phyloP scores from a whole-genome alignment of 768 basidiomycete genomes.

The Psilocybe subaeruginosa region DNA sequence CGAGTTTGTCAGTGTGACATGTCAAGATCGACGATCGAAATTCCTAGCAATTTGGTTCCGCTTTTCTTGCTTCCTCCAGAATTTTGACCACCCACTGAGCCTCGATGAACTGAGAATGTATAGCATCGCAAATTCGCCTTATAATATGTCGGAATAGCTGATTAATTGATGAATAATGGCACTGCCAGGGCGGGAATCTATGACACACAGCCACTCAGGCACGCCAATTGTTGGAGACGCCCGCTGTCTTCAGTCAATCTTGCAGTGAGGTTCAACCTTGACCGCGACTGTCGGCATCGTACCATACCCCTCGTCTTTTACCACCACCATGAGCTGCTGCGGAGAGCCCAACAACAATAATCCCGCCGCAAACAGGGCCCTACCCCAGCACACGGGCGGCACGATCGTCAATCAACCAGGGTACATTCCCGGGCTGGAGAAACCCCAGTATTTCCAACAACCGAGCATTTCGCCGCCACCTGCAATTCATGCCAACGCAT shows the following conservation, averaged over 20 bases:
- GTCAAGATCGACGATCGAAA: neutral
- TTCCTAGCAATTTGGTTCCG: neutral
- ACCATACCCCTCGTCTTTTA: conserved; percentile 1
- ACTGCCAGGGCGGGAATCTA: neutral
- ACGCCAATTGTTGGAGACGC: conserved; percentile 8
- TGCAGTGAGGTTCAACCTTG: conserved; percentile 1
- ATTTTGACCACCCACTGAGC: neutral
- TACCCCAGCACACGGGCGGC: conserved; percentile 28
- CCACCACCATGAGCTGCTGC: conserved; percentile 67
- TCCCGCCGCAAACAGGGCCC: conserved; percentile 33
- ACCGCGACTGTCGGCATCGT: conserved; percentile 13
- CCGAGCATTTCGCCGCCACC: conserved; percentile 50
- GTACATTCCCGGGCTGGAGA: conserved; percentile 41
- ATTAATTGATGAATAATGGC: neutral
- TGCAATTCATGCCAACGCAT: conserved; percentile 27
- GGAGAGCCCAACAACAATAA: conserved; percentile 44
- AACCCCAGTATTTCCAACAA: conserved; percentile 43
- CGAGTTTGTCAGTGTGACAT: neutral
- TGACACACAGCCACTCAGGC: conserved; percentile 15
- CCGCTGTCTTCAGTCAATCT: conserved; percentile 2
- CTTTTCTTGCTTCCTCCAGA: neutral
- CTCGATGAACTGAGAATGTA: neutral
- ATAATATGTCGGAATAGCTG: neutral
- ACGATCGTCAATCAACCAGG: conserved; percentile 55
- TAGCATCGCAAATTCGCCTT: neutral